Evolutionary conservation across 192 early-diverging fungal genomes (phyloP), one percentile per base, ranked within the genome.

Genomic region (Haplosporangium gracile): DNA sequence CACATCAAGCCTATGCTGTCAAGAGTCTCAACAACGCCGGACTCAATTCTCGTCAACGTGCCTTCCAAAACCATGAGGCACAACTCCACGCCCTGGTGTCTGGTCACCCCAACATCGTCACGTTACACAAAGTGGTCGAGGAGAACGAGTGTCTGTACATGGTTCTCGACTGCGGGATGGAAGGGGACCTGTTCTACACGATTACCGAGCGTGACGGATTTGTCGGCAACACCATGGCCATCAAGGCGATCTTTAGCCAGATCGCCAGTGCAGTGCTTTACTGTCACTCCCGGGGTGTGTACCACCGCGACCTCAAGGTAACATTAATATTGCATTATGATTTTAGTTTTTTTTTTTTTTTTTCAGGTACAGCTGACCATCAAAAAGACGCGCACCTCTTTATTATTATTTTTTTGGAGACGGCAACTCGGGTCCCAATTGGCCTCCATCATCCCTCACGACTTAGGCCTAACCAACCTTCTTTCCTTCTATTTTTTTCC

Each of bases 111-210:
- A 93, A 94, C 77, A 93, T 96, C 38, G 90, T 93, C 26, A 91
- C 89, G 29, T 82, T 96, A 72, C 92, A 94, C 83, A 91, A 90
- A 65, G 88, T 93, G 63, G 88, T 96, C 75, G 93, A 95, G 47
- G 92, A 93, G 20, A 72, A 89, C 65, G 92, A 92, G 72, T 89
- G 88, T 77, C 82, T 93, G 42, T 92, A 94, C 75, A 88, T 96
- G 70, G 89, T 95, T 47, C 90, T 96, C 74, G 95, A 96, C 90
- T 93, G 92, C 77, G 96, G 96, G 16, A 89, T 91, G 20, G 97
- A 96, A 51, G 97, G 98, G 42, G 98, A 99, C 91, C 88, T 99
- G 55, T 99, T 99, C 88, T 96, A 97, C 51, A 94, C 94, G 45
- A 98, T 99, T 76, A 96, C 97, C 18, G 93, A 92, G 40, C 92